These are phyloP conservation scores for Psilocybe subaeruginosa DNA, from an alignment of 768 basidiomycete genomes.

Conservation along the genomic window DNA sequence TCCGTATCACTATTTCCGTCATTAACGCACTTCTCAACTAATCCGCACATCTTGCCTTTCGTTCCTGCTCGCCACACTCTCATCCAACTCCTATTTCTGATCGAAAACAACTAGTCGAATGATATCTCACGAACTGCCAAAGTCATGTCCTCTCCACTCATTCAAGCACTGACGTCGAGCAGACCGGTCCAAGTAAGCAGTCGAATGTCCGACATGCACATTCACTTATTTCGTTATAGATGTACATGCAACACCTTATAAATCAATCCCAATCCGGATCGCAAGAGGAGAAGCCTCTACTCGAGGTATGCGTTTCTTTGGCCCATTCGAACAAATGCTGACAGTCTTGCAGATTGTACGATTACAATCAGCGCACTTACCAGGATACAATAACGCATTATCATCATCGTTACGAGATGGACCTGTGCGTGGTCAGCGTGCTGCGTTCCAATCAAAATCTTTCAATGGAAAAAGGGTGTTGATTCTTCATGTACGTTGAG, in stretches of 20 bases:
- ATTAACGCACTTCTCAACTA: neutral
- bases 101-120: conserved; percentile 38
- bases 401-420: conserved; percentile 77
- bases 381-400: conserved; percentile 75
- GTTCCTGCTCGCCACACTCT: too few species aligned
- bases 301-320: conserved; percentile 37
- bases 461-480: conserved; percentile 54
- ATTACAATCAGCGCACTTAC: conserved; percentile 77
- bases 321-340: neutral
- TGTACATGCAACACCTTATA: conserved; percentile 54
- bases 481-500: conserved; percentile 60
- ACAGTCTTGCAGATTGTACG: conserved; percentile 57
- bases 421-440: conserved; percentile 63
- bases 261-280: conserved; percentile 29
- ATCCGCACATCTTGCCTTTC: neutral
- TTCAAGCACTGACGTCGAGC: conserved; percentile 69
- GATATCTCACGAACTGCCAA: conserved; percentile 77
- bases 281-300: conserved; percentile 35
- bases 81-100: too few species aligned
- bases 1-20: neutral
- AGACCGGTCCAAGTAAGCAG: conserved; percentile 58
- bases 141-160: conserved; percentile 76
- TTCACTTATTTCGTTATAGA: conserved; percentile 29
- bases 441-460: conserved; percentile 54
- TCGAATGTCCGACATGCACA: neutral